Evolutionary conservation across 108 stramenopile species (phyloP).

Genomic region (Stephanodiscus minutulus): DNA sequence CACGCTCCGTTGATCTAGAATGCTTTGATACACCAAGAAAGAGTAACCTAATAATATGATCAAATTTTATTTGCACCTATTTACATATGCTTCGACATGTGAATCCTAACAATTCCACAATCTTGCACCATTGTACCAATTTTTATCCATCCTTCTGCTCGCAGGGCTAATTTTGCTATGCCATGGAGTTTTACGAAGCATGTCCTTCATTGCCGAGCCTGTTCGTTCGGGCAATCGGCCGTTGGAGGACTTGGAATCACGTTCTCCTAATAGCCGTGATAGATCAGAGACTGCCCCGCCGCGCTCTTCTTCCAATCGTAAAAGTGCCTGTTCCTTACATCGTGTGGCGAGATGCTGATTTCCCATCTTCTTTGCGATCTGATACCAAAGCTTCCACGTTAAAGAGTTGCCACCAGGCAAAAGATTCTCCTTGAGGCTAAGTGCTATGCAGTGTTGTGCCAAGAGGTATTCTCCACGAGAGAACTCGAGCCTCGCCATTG

Average conservation of each 20-base stretch:
- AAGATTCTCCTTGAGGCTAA: constrained; percentile 69
- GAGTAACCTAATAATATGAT: neutral
- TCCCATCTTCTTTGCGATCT: constrained; percentile 62
- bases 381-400: constrained; percentile 75
- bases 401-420: constrained; percentile 57
- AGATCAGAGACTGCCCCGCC: constrained; percentile 41
- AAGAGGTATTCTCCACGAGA: constrained; percentile 55
- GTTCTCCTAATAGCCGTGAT: constrained; percentile 35
- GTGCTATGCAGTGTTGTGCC: constrained; percentile 76
- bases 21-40: no score
- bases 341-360: constrained; percentile 54
- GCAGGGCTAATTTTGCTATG: constrained; percentile 34
- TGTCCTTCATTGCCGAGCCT: constrained; percentile 45
- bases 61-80: neutral
- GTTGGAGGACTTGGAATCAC: constrained; percentile 13
- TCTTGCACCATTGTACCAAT: constrained; percentile 34
- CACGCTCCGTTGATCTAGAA: no score
- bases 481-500: constrained; percentile 64
- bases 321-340: constrained; percentile 49
- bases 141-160: constrained; percentile 33
- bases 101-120: constrained; percentile 44
- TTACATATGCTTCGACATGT: no score
- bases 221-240: constrained; percentile 22
- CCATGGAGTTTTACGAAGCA: constrained; percentile 51
- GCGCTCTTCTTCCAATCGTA: constrained; percentile 39